Percentiles rank a stretch among this genome's conserved stretches.
Evolutionary conservation across 2,329 filamentous ascomycete species (phyloP).

Genomic region (Ilyonectria sp.): DNA sequence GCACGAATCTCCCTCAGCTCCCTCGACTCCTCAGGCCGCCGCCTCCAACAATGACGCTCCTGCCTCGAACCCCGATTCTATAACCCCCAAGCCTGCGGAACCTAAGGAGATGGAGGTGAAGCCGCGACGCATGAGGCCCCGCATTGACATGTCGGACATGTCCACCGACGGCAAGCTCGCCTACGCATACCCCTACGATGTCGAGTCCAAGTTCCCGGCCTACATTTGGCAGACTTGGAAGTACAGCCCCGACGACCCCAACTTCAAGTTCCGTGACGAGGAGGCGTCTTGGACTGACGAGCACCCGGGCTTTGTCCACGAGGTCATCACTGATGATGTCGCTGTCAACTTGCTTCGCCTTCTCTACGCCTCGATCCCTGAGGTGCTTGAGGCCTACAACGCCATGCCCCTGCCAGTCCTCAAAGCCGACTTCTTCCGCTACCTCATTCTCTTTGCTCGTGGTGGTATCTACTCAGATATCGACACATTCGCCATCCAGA

Average conservation of each 20-base stretch:
- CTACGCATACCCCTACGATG: conserved; percentile 95
- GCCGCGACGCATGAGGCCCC: conserved; percentile 51
- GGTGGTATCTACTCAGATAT: conserved; percentile 88
- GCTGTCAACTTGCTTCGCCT: conserved; percentile 86
- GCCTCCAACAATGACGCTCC: conserved; percentile 38
- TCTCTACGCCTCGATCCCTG: conserved; percentile 86
- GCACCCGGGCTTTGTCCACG: conserved; percentile 94
- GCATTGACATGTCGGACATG: conserved; percentile 80
- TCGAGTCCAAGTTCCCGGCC: conserved; percentile 90
- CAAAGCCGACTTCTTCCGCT: conserved; percentile 86
- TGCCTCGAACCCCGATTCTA: conserved; percentile 40
- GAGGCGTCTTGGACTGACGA: conserved; percentile 91
- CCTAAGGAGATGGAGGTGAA: conserved; percentile 40
- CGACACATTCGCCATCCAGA: conserved; percentile 88
- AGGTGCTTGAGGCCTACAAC: conserved; percentile 83
- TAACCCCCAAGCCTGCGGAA: conserved; percentile 33
- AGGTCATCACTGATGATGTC: conserved; percentile 94
- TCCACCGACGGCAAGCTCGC: conserved; percentile 85
- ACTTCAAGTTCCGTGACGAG: conserved; percentile 85
- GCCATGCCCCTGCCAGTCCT: conserved; percentile 81
- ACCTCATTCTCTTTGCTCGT: conserved; percentile 75
- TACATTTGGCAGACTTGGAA: conserved; percentile 99
- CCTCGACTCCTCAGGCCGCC: conserved; percentile 35
- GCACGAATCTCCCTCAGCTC: conserved; percentile 56
- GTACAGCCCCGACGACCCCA: conserved; percentile 80